Base-by-base conservation (phyloP, 2,329 filamentous ascomycete genomes). In the Fusarium heterosporum region DNA sequence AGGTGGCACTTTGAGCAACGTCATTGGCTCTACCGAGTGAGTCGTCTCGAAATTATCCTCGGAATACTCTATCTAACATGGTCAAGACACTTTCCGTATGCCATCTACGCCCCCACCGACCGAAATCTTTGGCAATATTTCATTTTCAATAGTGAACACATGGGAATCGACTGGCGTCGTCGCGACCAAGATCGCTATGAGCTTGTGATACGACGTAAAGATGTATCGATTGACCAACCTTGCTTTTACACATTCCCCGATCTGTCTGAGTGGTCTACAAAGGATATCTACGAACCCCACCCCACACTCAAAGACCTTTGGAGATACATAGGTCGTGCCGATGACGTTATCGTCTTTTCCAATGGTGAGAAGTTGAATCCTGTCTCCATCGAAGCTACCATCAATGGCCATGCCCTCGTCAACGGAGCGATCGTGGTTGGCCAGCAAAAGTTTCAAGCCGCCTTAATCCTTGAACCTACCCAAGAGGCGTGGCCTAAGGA, bases 331-430 rank as follows among this genome's bases (percentile, higher is more conserved):
- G 58, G 58, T 7, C 58, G 58, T 1, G 56, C 56, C 0, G 58
- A 61, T 12, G 56, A 61, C 3, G 29, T 61, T 4, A 25, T 61
- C 4, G 56, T 61, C 0, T 61, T 61, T 1, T 61, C 58, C 0
- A 61, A 61, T 1, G 56, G 58, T 0, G 58, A 61, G 36, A 61
- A 61, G 1, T 8, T 61, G 3, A 61, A 61, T 1, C 58, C 58
- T 0, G 19, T 61, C 3, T 47, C 56, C 0, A 61, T 61, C 3
- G 58, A 61, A 2, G 29, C 56, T 0, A 26, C 32, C 1, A 12
- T 61, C 2, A 14, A 29, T 9, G 30, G 42, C 0, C 56, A 61
- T 14, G 29, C 48, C 4, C 19, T 54, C 0, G 41, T 61, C 2
- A 55, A 39, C 3, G 30, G 56, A 1, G 36, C 56, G 0, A 9